Percentiles rank a stretch among this genome's conserved stretches.
Evolutionary conservation across 192 early-diverging fungal genomes (phyloP).

Genomic region (Geranomyces variabilis): DNA sequence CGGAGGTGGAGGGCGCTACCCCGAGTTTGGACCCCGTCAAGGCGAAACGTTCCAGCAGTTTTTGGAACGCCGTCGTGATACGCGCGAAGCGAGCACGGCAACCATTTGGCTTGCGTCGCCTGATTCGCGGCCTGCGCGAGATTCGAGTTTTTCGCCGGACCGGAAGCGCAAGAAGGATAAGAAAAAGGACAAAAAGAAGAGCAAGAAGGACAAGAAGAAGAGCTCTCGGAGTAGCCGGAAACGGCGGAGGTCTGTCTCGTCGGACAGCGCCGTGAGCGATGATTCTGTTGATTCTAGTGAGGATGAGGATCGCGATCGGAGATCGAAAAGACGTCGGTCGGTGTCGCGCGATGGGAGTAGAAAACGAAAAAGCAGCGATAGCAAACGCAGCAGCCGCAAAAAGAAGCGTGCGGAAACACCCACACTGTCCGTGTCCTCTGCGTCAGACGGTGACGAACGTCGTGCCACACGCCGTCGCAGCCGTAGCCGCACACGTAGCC

Average conservation of each 20-base stretch:
- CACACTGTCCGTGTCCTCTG: slow-evolving; percentile 15
- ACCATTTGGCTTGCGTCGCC: slow-evolving; percentile 55
- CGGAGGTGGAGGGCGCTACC: neutral
- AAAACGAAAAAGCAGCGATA: neutral
- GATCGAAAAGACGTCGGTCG: slow-evolving; percentile 5
- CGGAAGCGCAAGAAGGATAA: slow-evolving; percentile 3
- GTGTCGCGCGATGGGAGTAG: neutral
- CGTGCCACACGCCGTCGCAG: neutral
- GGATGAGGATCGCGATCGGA: slow-evolving; percentile 22
- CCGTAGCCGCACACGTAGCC: neutral
- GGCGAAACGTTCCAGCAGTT: slow-evolving; percentile 30
- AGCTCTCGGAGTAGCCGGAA: neutral
- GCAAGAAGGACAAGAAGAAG: neutral
- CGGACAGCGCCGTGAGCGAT: neutral
- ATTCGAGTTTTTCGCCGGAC: neutral
- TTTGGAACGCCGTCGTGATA: slow-evolving; percentile 39
- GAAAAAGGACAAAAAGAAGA: too few species aligned
- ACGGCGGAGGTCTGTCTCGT: neutral
- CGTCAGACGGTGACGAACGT: neutral
- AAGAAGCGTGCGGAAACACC: slow-evolving; percentile 11
- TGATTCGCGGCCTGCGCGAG: slow-evolving; percentile 20
- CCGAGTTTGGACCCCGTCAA: neutral
- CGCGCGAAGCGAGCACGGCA: slow-evolving; percentile 36
- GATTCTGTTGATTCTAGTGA: neutral
- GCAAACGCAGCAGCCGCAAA: slow-evolving; percentile 19